Base-by-base conservation (phyloP, 345 rosid species). In the Cardiospermum halicacabum region DNA sequence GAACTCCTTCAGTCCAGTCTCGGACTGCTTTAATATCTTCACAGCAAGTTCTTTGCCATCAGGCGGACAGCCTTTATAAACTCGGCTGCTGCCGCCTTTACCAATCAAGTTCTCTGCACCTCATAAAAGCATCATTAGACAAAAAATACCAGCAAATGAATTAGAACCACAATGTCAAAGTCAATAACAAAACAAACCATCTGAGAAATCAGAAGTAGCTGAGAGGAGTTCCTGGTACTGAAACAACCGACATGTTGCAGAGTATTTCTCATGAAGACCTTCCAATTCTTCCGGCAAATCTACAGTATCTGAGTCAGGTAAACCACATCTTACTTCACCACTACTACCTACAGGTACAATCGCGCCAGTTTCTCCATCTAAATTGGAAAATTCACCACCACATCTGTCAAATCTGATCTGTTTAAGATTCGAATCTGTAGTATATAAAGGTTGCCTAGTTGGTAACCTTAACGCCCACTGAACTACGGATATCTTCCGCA, bases 61-160 rank as follows among this genome's bases (percentile, higher is more conserved):
- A 10, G 82, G 82, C 62, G 89, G 86, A 70, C 75, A 77, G 5
- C 97, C 99, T 77, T 78, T 87, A 56, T 82, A 95, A 72, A 95
- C 99, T 64, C 66, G 77, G 79, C 99, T 89, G 75, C 92, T 84
- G 24, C 99, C 99, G 69, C 99, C 99, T 82, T 58, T 83, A 36
- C 99, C 99, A 5, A 94, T 74, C 76, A 89, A 70, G 77, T 91
- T 85, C 66, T 84, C 97, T 94, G 86, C 56, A 69, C 77, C 63
- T 48, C 16, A 53, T 0, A 24, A 36, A 15, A 51, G 18, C 2
- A 36, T 16, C 6, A n/a, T 51, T 24, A 64, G 49, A 22, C 40
- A 19, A 16, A 57, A 55, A 27, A n/a, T 22, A 49, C 3, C 30
- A 26, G 69, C 65, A 72, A 48, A 65, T n/a, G 53, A 40, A 67